phyloP scores from a whole-genome alignment of 352 stramenopile genomes.

The Phytophthora idaei region DNA sequence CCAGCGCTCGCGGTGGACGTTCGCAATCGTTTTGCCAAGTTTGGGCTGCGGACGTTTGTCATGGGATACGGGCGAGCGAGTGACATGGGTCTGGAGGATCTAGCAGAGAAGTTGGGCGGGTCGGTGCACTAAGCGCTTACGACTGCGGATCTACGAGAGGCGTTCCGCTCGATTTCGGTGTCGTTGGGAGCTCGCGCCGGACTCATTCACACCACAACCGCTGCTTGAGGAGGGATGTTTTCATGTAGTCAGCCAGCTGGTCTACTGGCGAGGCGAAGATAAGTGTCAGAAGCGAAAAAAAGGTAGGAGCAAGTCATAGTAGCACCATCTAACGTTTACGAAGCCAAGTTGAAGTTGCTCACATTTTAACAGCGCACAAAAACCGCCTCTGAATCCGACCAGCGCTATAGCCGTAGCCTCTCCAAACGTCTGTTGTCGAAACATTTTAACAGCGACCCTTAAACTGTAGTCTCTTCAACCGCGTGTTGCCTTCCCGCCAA shows the following conservation, averaged over 20 bases:
- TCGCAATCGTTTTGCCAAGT: conserved; percentile 26
- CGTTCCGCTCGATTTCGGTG: conserved; percentile 47
- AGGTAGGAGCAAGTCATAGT: too few species aligned
- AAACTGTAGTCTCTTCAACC: too few species aligned
- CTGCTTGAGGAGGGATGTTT: conserved; percentile 2
- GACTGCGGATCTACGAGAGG: conserved; percentile 25
- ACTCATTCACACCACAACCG: conserved; percentile 24
- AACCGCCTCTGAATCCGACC: too few species aligned
- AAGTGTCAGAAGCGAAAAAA: too few species aligned
- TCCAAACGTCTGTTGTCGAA: too few species aligned
- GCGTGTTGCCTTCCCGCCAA: too few species aligned
- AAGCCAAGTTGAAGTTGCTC: too few species aligned
- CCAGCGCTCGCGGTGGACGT: conserved; percentile 34
- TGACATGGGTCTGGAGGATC: conserved; percentile 28
- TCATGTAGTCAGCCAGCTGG: background rate
- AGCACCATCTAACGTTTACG: too few species aligned
- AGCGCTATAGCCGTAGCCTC: too few species aligned
- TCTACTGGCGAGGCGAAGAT: background rate
- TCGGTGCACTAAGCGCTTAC: conserved; percentile 34
- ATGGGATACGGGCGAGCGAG: conserved; percentile 46
- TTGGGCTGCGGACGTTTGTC: conserved; percentile 35
- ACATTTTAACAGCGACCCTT: too few species aligned
- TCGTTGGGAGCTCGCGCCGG: conserved; percentile 45
- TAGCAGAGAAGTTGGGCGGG: conserved; percentile 39
- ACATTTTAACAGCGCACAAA: too few species aligned